Evolutionary conservation across 768 basidiomycete genomes (phyloP).

Genomic region (Tremella mesenterica): DNA sequence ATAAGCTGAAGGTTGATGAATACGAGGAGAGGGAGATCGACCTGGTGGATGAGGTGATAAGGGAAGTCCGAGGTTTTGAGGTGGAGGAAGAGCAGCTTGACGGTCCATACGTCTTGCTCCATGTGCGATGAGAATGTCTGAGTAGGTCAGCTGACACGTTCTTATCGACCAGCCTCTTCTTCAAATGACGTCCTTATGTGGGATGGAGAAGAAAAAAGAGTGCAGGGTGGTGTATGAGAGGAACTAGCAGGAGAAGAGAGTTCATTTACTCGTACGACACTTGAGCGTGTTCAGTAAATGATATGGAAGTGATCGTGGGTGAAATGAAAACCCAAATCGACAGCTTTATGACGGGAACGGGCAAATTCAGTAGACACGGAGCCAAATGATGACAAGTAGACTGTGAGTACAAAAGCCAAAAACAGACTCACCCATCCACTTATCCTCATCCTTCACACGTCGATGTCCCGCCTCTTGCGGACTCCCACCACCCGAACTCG

Average conservation of each 20-base stretch:
- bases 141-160: no score
- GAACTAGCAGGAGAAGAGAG: no score
- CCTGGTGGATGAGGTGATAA: slow-evolving; percentile 9
- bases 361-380: background rate
- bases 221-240: no score
- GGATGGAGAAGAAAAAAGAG: no score
- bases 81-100: slow-evolving; percentile 16
- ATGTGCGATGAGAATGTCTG: slow-evolving; percentile 38
- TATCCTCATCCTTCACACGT: slow-evolving; percentile 22
- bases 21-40: background rate
- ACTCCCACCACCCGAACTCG: slow-evolving; percentile 9
- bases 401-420: background rate
- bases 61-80: slow-evolving; percentile 3
- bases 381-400: background rate
- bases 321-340: no score
- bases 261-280: no score
- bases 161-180: no score
- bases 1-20: background rate
- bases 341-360: background rate
- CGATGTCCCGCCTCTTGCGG: background rate
- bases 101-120: slow-evolving; percentile 38
- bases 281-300: no score
- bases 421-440: slow-evolving; percentile 41
- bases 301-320: no score
- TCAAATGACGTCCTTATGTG: no score